Percentiles rank a stretch among this genome's conserved stretches.
These are phyloP conservation scores for Colletotrichum agaves DNA, from an alignment of 2,329 filamentous ascomycete genomes.

Conservation along the genomic window DNA sequence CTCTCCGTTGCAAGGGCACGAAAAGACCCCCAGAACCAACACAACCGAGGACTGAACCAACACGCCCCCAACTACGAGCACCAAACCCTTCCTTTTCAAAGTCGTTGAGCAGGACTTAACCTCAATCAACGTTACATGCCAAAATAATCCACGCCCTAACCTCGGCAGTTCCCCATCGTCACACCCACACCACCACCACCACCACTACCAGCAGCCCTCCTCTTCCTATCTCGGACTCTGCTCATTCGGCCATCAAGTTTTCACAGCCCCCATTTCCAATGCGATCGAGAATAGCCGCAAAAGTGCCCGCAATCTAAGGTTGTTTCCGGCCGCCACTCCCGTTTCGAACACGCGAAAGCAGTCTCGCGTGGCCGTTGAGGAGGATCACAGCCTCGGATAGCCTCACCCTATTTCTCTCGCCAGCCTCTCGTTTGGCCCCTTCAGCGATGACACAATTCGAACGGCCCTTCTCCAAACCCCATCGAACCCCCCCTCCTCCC, in stretches of 20 bases:
- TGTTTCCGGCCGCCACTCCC: slow-evolving; percentile 33
- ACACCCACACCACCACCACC: background rate
- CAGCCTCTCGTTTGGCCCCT: background rate
- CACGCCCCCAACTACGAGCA: slow-evolving; percentile 12
- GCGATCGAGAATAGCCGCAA: slow-evolving; percentile 17
- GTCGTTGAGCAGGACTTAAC: background rate
- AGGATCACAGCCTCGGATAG: slow-evolving; percentile 8
- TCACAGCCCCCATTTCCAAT: slow-evolving; percentile 7
- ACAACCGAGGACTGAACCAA: slow-evolving; percentile 3
- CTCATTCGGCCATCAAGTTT: background rate
- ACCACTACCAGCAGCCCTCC: background rate
- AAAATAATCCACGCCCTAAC: background rate
- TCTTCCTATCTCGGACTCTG: slow-evolving; percentile 1
- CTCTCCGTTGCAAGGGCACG: background rate
- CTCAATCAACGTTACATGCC: background rate
- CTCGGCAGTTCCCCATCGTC: background rate
- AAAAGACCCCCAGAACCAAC: slow-evolving; percentile 1
- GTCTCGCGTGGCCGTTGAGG: background rate
- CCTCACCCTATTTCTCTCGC: slow-evolving; percentile 2
- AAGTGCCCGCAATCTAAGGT: slow-evolving; percentile 17
- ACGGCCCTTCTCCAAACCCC: background rate
- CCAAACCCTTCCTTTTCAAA: background rate
- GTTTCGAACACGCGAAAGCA: background rate
- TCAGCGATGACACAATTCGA: background rate
- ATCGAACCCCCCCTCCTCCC: background rate